phyloP scores from a whole-genome alignment of 2,329 filamentous ascomycete species.

The Penicillium occitanis region DNA sequence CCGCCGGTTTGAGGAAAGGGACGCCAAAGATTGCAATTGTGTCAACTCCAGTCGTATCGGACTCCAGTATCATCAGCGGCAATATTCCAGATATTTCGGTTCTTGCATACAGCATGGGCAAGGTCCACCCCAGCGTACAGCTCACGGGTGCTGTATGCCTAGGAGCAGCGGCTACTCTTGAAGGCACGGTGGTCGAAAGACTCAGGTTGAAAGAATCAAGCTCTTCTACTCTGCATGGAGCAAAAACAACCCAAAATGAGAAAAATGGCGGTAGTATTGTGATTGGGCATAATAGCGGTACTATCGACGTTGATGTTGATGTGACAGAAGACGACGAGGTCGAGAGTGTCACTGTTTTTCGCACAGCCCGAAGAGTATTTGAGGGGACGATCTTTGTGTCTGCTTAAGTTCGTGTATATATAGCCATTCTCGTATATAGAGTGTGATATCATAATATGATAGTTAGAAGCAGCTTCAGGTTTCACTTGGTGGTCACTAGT shows the following conservation, averaged over 20 bases:
- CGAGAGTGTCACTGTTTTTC: slow-evolving; percentile 16
- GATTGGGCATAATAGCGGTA: slow-evolving; percentile 15
- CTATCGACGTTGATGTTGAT: slow-evolving; percentile 16
- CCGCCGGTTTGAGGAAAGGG: slow-evolving; percentile 47
- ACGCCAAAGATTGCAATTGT: slow-evolving; percentile 63
- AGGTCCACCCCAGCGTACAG: slow-evolving; percentile 30
- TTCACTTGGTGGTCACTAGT: too few relatives aligned
- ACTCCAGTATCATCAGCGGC: not conserved
- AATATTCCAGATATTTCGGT: slow-evolving; percentile 29
- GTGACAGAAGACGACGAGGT: slow-evolving; percentile 2
- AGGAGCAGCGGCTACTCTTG: slow-evolving; percentile 25
- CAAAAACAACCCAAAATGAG: not conserved
- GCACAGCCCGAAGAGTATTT: slow-evolving; percentile 18
- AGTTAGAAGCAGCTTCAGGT: too few relatives aligned
- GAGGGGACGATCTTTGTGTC: slow-evolving; percentile 18
- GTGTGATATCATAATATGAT: not conserved
- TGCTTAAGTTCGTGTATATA: not conserved
- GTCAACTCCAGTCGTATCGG: slow-evolving; percentile 26
- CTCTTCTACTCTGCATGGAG: not conserved
- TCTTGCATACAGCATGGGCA: slow-evolving; percentile 29
- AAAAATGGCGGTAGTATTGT: not conserved
- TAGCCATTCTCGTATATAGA: not conserved
- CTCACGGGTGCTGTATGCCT: slow-evolving; percentile 32
- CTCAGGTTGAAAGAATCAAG: not conserved
- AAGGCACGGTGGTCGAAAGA: slow-evolving; percentile 25